Evolutionary conservation across 2,329 filamentous ascomycete genomes (phyloP), one percentile per base, ranked within the genome.

Genomic region (Colletotrichum truncatum): DNA sequence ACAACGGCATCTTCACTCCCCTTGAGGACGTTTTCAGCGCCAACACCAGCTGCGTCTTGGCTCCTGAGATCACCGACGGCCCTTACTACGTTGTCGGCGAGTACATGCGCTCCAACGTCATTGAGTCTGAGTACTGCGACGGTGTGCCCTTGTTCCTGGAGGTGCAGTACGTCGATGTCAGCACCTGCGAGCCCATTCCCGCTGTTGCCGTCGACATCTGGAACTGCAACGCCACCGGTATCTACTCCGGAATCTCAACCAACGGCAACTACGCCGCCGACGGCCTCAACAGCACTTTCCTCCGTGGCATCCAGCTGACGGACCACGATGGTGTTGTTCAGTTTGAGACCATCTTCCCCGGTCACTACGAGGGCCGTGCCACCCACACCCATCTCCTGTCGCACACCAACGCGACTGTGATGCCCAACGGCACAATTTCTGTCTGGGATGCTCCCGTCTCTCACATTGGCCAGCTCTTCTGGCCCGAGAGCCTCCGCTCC

Each of bases 401-500:
- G 80, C 73, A 80, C 66, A 69, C 74, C 41, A 77, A 78, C 48
- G 75, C 75, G 2, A 75, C 74, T 7, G 61, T 73, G 2, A 67
- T 73, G 11, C 43, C 69, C 30, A 79, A 80, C 69, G 66, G 72
- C 26, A 79, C 78, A 1, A 72, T 79, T 4, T 28, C 25, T 10
- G 73, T 72, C 23, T 68, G 61, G 51, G 70, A 75, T 0, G 74
- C 73, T 41, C 75, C 74, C 30, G 81, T 86, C 55, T 84, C 85
- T 6, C 87, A 90, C 74, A 82, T 90, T 26, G 88, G 88, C 14
- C 88, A 91, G 73, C 75, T 88, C 57, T 90, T 88, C 78, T 87
- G 89, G 71, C 86, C 89, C 73, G 84, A 89, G 70, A 79, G 81
- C 56, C 82, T 91, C 30, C 82, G 88, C 65, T 66, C 74, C 4